phyloP scores from a whole-genome alignment of 2,329 filamentous ascomycete species.

The Paracamarosporium sp. region DNA sequence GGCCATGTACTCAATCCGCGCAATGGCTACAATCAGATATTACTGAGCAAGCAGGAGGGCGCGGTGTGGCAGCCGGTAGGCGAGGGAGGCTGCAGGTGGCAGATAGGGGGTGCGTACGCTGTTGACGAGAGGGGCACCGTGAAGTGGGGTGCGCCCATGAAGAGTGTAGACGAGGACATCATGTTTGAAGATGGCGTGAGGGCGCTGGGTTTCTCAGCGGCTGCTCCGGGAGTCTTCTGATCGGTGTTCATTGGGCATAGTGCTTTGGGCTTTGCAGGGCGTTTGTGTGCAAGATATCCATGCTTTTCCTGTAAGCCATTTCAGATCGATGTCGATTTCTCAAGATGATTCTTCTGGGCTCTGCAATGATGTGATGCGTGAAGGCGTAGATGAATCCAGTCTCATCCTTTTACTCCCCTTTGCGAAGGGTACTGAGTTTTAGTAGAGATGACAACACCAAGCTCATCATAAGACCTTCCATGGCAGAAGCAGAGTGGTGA shows the following conservation, averaged over 20 bases:
- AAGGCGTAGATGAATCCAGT: background rate
- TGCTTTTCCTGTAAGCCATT: background rate
- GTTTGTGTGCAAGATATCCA: conserved; percentile 3
- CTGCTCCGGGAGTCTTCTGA: background rate
- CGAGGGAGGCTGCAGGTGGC: conserved; percentile 45
- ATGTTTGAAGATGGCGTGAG: conserved; percentile 39
- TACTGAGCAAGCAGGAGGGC: conserved; percentile 44
- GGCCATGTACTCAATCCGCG: conserved; percentile 42
- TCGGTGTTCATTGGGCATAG: background rate
- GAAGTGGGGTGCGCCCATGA: conserved; percentile 44
- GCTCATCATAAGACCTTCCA: too few species aligned
- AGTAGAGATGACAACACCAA: too few species aligned
- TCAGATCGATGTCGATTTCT: background rate
- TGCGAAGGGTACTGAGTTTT: too few species aligned
- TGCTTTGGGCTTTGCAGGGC: background rate
- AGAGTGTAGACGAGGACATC: conserved; percentile 42
- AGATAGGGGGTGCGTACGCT: conserved; percentile 42
- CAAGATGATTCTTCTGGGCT: background rate
- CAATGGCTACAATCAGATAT: conserved; percentile 43
- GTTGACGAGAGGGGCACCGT: conserved; percentile 40
- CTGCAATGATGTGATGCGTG: background rate
- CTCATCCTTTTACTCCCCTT: too few species aligned
- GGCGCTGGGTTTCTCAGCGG: conserved; percentile 30
- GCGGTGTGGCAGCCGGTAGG: conserved; percentile 44
- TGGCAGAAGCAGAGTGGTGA: background rate